Conservation (phyloP, 139 green algal species). For the Ettlia oleoabundans region DNA sequence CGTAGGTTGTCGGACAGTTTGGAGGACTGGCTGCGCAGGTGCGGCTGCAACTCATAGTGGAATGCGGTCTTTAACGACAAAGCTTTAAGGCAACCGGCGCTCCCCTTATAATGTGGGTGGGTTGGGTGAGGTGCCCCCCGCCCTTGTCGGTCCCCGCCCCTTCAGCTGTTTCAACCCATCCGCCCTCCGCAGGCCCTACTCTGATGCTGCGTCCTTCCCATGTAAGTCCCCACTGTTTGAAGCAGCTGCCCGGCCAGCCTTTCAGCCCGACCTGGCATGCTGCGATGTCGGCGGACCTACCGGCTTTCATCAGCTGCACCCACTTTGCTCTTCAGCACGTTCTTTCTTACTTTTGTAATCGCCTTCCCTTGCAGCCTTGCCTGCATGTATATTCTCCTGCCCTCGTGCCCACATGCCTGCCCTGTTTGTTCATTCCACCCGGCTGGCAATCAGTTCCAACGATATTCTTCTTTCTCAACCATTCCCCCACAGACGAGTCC, state of each 20-base stretch:
- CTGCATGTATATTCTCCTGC: neutral
- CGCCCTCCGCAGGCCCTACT: conserved; percentile 9
- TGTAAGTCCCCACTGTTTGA: neutral
- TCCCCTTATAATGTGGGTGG: neutral
- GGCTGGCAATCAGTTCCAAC: no score
- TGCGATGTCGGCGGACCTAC: neutral
- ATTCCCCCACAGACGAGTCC: conserved; percentile 31
- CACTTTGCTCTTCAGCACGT: neutral
- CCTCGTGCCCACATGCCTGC: no score
- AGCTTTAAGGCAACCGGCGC: neutral
- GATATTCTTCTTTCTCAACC: no score
- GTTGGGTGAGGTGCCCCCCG: neutral
- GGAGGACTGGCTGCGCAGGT: no score
- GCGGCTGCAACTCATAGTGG: no score
- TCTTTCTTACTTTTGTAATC: neutral
- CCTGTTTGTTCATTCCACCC: no score
- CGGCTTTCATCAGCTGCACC: neutral
- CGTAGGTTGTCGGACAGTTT: no score
- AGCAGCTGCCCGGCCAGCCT: neutral
- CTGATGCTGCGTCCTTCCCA: conserved; percentile 19
- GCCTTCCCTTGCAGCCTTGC: neutral
- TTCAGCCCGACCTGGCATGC: neutral
- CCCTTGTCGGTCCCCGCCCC: no score
- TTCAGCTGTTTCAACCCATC: neutral
- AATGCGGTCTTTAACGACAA: no score